Conservation (phyloP, 805 yeast genomes). For the Saccharomycopsis javanensis region DNA sequence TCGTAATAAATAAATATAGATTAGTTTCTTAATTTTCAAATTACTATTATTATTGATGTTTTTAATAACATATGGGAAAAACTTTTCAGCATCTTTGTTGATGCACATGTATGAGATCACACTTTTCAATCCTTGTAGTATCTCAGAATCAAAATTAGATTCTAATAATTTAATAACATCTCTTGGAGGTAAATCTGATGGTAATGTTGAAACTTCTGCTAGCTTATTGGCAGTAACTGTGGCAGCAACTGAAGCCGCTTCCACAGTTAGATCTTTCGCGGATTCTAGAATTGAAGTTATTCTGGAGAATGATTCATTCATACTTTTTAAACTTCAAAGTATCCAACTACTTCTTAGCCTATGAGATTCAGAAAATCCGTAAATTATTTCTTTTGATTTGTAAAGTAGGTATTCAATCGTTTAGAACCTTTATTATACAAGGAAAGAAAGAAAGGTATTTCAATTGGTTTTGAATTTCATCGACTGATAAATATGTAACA, state of each 20-base stretch:
- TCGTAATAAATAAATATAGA: conserved; percentile 39
- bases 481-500: not conserved
- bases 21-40: conserved; percentile 58
- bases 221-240: conserved; percentile 60
- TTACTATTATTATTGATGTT: conserved; percentile 61
- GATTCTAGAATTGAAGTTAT: conserved; percentile 68
- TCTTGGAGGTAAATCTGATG: conserved; percentile 44
- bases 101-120: conserved; percentile 38
- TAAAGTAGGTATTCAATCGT: not conserved
- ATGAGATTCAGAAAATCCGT: no score
- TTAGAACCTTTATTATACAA: no score
- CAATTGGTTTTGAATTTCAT: not conserved
- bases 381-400: not conserved
- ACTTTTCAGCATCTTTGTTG: conserved; percentile 34
- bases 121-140: conserved; percentile 49
- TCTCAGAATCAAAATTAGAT: conserved; percentile 60
- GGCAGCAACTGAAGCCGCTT: conserved; percentile 75
- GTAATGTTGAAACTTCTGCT: conserved; percentile 40
- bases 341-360: not conserved
- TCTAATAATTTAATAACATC: conserved; percentile 59
- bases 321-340: conserved; percentile 19
- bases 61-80: conserved; percentile 82
- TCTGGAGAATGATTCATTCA: conserved; percentile 51
- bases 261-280: conserved; percentile 69
- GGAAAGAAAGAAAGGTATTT: no score